phyloP scores from a whole-genome alignment of 2,329 filamentous ascomycete species.

The Ilyonectria mors-panacis region DNA sequence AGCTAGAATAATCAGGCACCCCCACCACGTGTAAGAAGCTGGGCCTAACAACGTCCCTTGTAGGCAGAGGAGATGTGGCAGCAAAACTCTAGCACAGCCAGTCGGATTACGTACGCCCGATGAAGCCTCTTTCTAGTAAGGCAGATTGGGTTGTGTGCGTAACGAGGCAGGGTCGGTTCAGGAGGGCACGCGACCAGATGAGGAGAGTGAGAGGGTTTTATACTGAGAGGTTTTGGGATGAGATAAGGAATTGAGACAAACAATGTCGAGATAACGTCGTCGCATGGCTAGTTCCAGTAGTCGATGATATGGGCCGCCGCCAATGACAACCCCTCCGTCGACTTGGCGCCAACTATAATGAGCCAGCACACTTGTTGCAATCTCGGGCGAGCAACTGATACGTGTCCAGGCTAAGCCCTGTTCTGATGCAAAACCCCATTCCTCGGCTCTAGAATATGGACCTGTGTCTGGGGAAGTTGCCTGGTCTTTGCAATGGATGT shows the following conservation, averaged over 20 bases:
- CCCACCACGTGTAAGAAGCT: constrained; percentile 10
- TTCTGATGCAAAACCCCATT: not conserved
- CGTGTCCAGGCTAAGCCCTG: not conserved
- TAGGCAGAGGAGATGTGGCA: not conserved
- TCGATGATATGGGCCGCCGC: constrained; percentile 9
- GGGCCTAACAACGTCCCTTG: not conserved
- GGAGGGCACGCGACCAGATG: constrained; percentile 1
- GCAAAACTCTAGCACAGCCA: not conserved
- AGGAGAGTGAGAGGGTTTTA: constrained; percentile 8
- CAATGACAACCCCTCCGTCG: not conserved
- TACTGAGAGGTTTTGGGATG: constrained; percentile 1
- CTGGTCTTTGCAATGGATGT: not conserved
- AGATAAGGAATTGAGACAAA: constrained; percentile 7
- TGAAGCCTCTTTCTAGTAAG: not conserved
- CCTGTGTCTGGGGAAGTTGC: not conserved
- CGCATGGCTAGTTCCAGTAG: not conserved
- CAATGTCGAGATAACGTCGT: constrained; percentile 10
- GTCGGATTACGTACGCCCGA: constrained; percentile 6
- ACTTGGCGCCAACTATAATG: constrained; percentile 11
- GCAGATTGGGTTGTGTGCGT: not conserved
- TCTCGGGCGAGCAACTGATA: not conserved
- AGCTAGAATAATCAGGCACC: not conserved
- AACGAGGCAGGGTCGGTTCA: not conserved
- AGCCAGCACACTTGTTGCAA: not conserved
- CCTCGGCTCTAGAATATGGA: not conserved